Evolutionary conservation across 768 basidiomycete genomes (phyloP).

Genomic region (Dioszegia aurantiaca): DNA sequence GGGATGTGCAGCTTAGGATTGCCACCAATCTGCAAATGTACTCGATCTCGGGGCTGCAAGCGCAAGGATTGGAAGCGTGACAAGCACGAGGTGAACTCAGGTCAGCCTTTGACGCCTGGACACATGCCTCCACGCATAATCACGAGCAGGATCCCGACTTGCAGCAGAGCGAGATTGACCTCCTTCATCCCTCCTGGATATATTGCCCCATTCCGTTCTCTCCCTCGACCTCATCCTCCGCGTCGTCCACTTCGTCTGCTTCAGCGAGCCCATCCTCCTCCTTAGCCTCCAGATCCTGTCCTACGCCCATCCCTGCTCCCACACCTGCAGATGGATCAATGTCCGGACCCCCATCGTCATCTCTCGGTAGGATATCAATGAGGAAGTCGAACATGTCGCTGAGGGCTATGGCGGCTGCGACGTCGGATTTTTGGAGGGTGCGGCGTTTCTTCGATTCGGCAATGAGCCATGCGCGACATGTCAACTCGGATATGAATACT

Average conservation of each 20-base stretch:
- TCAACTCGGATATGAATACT: slow-evolving; percentile 98
- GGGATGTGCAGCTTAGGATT: too few relatives aligned
- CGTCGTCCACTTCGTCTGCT: slow-evolving; percentile 1
- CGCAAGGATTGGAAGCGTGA: too few relatives aligned
- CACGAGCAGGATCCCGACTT: too few relatives aligned
- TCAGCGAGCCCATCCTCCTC: slow-evolving; percentile 2
- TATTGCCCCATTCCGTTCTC: slow-evolving; percentile 3
- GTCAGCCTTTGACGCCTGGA: too few relatives aligned
- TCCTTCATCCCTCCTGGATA: not conserved
- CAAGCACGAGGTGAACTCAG: too few relatives aligned
- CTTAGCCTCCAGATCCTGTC: slow-evolving; percentile 17
- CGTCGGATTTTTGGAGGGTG: slow-evolving; percentile 89
- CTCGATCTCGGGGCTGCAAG: too few relatives aligned
- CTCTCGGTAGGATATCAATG: slow-evolving; percentile 90
- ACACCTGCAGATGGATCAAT: slow-evolving; percentile 1
- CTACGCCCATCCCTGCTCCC: slow-evolving; percentile 11
- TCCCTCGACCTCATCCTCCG: not conserved
- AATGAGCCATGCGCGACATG: slow-evolving; percentile 89
- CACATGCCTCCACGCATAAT: too few relatives aligned
- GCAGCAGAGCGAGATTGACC: not conserved
- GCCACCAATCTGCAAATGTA: too few relatives aligned
- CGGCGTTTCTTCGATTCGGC: slow-evolving; percentile 94
- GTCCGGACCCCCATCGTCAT: slow-evolving; percentile 47
- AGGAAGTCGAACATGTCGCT: slow-evolving; percentile 97
- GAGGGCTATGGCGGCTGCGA: slow-evolving; percentile 85